Evolutionary conservation across 140 eudicot species (phyloP), one percentile per base, ranked within the genome.

Genomic region (Artemisia princeps): DNA sequence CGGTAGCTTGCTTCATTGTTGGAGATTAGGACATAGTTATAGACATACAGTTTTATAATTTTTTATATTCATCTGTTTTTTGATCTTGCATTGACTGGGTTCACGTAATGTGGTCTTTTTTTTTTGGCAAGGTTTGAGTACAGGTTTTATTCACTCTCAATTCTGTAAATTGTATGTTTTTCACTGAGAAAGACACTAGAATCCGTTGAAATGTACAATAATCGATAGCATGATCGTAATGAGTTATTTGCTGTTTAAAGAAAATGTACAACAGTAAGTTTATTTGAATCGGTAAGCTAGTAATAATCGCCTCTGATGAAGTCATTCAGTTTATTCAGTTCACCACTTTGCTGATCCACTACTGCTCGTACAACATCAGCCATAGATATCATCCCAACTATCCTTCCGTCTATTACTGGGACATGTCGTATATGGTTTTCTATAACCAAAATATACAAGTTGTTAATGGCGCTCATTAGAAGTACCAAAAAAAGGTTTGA

Each of bases 351-450:
- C 72, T 84, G 97, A 78, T 81, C 97, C 44, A 90, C 86, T 57
- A 87, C 88, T 28, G 95, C 87, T 75, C 83, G 78, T 16, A 85
- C 79, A 55, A 85, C 86, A 77, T 90, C 97, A 10, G 56, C 87
- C 17, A 90, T 79, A n/a, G 97, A 90, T 28, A 90, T 84, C 97
- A 90, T 87, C 19, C 97, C 97, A 1, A 90, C 84, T 12, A 87
- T 72, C 82, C 77, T 85, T 54, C 94, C 94, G 30, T 90, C 89
- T 54, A 90, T 79, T 17, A 90, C 97, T 0, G 94, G 97, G 42
- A 78, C 84, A 60, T 87, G 95, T 22, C 95, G 79, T 73, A 90
- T 84, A 15, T 84, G 95, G 72, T 90, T 81, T 60, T 90, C 95
- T 90, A 16, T 55, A n/a, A 79, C 54, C 59, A 70, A 57, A 49